These are phyloP conservation scores for Sphagnum fallax DNA, from an alignment of 228 moss, liverwort and hornwort genomes.

Conservation along the genomic window DNA sequence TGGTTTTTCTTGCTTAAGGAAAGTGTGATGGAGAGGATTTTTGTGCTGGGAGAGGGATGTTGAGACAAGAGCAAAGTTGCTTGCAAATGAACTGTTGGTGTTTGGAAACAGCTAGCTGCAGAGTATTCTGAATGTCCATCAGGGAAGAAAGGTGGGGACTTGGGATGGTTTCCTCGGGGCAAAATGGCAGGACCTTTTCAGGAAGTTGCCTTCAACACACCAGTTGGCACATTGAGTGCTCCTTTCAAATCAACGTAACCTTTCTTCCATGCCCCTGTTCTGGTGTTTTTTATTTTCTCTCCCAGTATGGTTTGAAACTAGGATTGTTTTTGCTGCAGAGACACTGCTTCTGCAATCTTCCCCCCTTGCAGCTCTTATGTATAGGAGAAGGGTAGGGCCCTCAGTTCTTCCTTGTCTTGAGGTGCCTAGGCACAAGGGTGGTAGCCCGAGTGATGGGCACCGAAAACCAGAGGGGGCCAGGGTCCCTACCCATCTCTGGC, in stretches of 20 bases:
- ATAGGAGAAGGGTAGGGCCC: too few species aligned
- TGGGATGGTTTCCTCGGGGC: slow-evolving; percentile 98
- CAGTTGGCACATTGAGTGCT: slow-evolving; percentile 69
- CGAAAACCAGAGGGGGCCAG: too few species aligned
- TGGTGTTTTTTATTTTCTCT: neutral
- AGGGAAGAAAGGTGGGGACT: slow-evolving; percentile 94
- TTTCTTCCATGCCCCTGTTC: neutral
- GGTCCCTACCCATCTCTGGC: too few species aligned
- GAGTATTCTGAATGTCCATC: slow-evolving; percentile 98
- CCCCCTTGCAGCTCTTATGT: neutral
- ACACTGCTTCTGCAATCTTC: neutral
- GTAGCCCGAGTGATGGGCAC: too few species aligned
- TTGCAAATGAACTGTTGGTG: too few species aligned
- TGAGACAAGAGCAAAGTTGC: too few species aligned
- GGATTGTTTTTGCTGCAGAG: neutral
- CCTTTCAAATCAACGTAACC: slow-evolving; percentile 99
- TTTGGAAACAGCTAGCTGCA: slow-evolving; percentile 59
- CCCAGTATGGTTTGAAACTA: neutral
- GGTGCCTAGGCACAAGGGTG: too few species aligned
- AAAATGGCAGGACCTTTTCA: slow-evolving; percentile 99
- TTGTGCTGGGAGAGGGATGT: too few species aligned
- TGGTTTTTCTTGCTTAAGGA: too few species aligned
- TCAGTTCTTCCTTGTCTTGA: too few species aligned
- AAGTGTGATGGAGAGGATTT: too few species aligned
- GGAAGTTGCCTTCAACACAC: slow-evolving; percentile 93